Percentiles rank a stretch among this genome's conserved stretches.
phyloP scores from a whole-genome alignment of 106 monocot species.

The Apostasia shenzhenica region DNA sequence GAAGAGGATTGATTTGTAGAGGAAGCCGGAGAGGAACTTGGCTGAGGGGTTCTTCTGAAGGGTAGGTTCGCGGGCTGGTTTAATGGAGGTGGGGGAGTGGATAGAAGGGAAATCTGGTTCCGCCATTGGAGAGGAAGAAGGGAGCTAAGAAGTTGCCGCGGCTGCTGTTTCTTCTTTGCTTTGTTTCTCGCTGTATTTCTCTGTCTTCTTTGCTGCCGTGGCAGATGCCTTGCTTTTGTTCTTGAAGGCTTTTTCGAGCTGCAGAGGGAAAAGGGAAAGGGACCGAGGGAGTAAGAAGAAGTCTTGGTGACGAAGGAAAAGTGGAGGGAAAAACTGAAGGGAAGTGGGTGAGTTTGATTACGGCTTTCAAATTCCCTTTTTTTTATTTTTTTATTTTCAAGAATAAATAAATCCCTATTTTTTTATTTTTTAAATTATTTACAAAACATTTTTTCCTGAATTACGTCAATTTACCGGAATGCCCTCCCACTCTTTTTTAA shows the following conservation, averaged over 20 bases:
- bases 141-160: background rate
- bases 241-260: background rate
- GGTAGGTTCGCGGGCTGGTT: no score
- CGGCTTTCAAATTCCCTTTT: no score
- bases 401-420: no score
- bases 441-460: no score
- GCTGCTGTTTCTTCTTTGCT: background rate
- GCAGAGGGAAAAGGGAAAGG: background rate
- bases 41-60: background rate
- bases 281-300: background rate
- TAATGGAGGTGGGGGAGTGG: background rate
- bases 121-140: conserved; percentile 35
- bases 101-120: conserved; percentile 9
- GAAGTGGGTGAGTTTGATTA: no score
- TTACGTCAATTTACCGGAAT: no score
- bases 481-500: no score
- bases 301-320: conserved; percentile 6
- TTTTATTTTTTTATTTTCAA: no score
- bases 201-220: background rate
- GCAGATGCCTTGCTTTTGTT: background rate
- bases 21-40: conserved; percentile 18
- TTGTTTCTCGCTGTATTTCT: background rate
- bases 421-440: no score
- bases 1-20: conserved; percentile 43
- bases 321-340: background rate